Conservation (phyloP, 805 yeast genomes). For the Candida koratica region DNA sequence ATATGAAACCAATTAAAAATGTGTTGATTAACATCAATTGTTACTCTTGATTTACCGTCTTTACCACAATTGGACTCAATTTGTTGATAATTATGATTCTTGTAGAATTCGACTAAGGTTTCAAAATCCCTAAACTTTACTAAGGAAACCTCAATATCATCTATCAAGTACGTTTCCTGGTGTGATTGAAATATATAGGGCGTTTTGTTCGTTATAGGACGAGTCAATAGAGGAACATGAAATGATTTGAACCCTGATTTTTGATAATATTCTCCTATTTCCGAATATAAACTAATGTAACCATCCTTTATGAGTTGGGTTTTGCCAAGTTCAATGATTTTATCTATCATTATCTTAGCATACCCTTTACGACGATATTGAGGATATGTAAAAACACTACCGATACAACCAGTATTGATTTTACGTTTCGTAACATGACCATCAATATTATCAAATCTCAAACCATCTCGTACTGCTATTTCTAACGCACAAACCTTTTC, state of each 20-base stretch:
- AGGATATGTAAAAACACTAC: conserved; percentile 39
- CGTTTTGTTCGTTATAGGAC: neutral
- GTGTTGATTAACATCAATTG: conserved; percentile 21
- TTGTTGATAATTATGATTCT: conserved; percentile 17
- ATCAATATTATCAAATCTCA: conserved; percentile 19
- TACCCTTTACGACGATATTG: conserved; percentile 35
- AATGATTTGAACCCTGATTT: conserved; percentile 36
- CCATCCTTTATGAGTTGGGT: conserved; percentile 28
- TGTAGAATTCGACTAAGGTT: conserved; percentile 20
- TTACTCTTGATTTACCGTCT: conserved; percentile 30
- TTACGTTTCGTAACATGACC: conserved; percentile 6
- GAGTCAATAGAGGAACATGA: conserved; percentile 28
- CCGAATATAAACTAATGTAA: conserved; percentile 37
- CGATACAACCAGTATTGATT: conserved; percentile 33
- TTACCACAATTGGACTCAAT: conserved; percentile 18
- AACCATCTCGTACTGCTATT: conserved; percentile 28
- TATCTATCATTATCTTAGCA: conserved; percentile 38
- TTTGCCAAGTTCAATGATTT: conserved; percentile 26
- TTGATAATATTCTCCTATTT: conserved; percentile 41
- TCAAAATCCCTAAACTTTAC: conserved; percentile 28
- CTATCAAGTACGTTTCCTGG: conserved; percentile 1
- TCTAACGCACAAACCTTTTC: conserved; percentile 32
- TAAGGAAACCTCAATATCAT: conserved; percentile 1
- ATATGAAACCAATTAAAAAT: conserved; percentile 42
- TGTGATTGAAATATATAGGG: neutral